Conservation (phyloP, 2,329 filamentous ascomycete species). For the Rhynchosporium secalis region DNA sequence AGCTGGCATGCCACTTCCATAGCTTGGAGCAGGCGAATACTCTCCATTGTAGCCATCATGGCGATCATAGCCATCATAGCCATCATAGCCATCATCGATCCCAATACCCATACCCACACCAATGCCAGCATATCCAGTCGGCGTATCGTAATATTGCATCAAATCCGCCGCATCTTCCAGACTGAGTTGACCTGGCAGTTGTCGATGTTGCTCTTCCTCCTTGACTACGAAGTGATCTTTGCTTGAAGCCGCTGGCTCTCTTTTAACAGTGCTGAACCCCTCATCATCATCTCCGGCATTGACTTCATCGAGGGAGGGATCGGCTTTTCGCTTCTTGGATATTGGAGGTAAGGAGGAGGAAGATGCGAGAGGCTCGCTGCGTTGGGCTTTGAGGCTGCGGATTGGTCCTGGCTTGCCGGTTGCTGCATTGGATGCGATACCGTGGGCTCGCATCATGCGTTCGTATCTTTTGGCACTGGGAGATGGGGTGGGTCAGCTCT, state of each 20-base stretch:
- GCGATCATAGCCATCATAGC: too few species aligned
- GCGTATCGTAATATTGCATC: constrained; percentile 30
- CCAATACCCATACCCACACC: not conserved
- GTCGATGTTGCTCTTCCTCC: constrained; percentile 20
- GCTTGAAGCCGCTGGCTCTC: constrained; percentile 17
- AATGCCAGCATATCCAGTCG: constrained; percentile 14
- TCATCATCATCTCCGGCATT: constrained; percentile 32
- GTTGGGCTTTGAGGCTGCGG: constrained; percentile 25
- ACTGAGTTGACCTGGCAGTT: constrained; percentile 19
- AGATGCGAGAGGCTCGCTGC: constrained; percentile 14
- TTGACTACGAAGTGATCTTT: constrained; percentile 27
- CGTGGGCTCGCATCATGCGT: constrained; percentile 61
- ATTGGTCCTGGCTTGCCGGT: constrained; percentile 30
- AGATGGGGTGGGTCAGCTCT: constrained; percentile 13
- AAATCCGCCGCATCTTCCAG: constrained; percentile 25
- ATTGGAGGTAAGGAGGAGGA: constrained; percentile 4
- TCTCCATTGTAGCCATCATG: constrained; percentile 1
- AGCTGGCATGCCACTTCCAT: constrained; percentile 13
- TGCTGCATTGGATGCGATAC: constrained; percentile 43
- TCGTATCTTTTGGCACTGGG: constrained; percentile 67
- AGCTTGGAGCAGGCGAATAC: not conserved
- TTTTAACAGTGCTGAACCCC: constrained; percentile 23
- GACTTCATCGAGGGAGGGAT: constrained; percentile 29
- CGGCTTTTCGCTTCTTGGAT: constrained; percentile 34
- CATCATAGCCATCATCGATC: not conserved